A percentile compares a stretch with the other conserved stretches of the same genome.
These are phyloP conservation scores for Phaeolepiota aurea DNA, from an alignment of 768 basidiomycete species.

Conservation along the genomic window DNA sequence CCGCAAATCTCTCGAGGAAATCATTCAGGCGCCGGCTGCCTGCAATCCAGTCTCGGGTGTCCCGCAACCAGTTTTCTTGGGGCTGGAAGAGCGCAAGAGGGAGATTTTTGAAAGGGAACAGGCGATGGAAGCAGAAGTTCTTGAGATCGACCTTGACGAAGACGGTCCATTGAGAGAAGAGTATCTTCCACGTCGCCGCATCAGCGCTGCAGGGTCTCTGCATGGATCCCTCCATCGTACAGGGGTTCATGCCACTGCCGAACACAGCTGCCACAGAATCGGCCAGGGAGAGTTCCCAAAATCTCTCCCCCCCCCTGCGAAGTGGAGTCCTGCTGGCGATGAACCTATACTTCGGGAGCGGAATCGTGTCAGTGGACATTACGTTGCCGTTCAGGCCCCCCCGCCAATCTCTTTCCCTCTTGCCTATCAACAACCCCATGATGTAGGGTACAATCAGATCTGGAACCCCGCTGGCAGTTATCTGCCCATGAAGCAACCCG, in stretches of 20 bases:
- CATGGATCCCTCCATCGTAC: slow-evolving; percentile 12
- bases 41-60: slow-evolving; percentile 18
- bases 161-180: slow-evolving; percentile 79
- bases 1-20: slow-evolving; percentile 61
- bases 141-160: slow-evolving; percentile 76
- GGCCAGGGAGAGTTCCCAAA: slow-evolving; percentile 13
- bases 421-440: slow-evolving; percentile 23
- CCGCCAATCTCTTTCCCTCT: slow-evolving; percentile 28
- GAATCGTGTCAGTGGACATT: slow-evolving; percentile 45
- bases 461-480: slow-evolving; percentile 29
- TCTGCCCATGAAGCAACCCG: slow-evolving; percentile 26
- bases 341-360: slow-evolving; percentile 59
- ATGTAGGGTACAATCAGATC: slow-evolving; percentile 25
- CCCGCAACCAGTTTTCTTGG: slow-evolving; percentile 65
- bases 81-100: slow-evolving; percentile 55
- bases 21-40: slow-evolving; percentile 42
- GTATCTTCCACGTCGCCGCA: slow-evolving; percentile 66
- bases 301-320: slow-evolving; percentile 60
- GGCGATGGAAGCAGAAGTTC: slow-evolving; percentile 33
- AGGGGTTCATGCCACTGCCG: slow-evolving; percentile 5
- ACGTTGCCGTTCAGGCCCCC: slow-evolving; percentile 56
- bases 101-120: slow-evolving; percentile 41
- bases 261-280: slow-evolving; percentile 9
- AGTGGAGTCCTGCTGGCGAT: slow-evolving; percentile 77
- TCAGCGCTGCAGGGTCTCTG: slow-evolving; percentile 24